Conservation (phyloP, 257 asterid species). For the Scutellaria barbata region DNA sequence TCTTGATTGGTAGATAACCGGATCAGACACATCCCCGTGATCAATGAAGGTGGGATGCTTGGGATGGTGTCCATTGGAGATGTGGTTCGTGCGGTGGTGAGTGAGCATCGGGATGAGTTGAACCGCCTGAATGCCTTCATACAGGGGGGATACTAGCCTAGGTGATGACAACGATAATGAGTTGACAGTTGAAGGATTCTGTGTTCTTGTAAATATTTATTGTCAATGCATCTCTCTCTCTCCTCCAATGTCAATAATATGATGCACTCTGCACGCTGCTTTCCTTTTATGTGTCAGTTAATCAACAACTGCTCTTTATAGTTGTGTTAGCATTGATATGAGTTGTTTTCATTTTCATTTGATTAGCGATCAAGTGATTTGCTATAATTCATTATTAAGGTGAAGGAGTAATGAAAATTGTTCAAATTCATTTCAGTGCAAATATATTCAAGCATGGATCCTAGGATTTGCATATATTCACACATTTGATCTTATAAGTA, state of each 20-base stretch:
- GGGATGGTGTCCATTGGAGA: constrained; percentile 99
- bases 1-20: constrained; percentile 66
- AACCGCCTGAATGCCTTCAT: constrained; percentile 82
- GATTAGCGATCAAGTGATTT: too few relatives aligned
- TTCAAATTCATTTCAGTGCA: too few relatives aligned
- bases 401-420: too few relatives aligned
- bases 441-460: too few relatives aligned
- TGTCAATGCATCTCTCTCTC: constrained; percentile 25
- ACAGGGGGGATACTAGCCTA: constrained; percentile 85
- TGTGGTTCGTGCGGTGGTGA: constrained; percentile 97
- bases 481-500: too few relatives aligned
- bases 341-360: too few relatives aligned
- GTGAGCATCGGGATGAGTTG: constrained; percentile 90
- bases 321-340: not conserved
- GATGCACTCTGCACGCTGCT: constrained; percentile 30
- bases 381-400: too few relatives aligned
- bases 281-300: not conserved
- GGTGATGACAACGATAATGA: constrained; percentile 46
- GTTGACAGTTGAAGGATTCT: constrained; percentile 17
- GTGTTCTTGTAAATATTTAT: constrained; percentile 49
- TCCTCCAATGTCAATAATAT: constrained; percentile 23
- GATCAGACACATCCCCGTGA: constrained; percentile 96
- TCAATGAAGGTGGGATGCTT: constrained; percentile 68
- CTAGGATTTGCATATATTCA: too few relatives aligned
- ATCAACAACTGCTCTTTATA: constrained; percentile 12